These are phyloP conservation scores for Hemerocallis citrina DNA, from an alignment of 106 monocot species.

Conservation along the genomic window DNA sequence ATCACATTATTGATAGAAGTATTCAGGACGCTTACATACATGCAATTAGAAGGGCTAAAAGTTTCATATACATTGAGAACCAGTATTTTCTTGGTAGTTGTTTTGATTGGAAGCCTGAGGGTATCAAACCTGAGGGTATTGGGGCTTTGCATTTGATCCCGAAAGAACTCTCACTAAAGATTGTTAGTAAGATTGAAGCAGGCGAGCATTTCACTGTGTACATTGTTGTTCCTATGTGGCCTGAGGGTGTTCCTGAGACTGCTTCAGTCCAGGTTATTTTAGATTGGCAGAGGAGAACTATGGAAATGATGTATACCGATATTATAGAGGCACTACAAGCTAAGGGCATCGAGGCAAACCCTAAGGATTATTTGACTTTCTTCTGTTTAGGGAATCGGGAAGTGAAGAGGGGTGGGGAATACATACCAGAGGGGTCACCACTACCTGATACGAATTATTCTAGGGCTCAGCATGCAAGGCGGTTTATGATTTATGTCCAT, in stretches of 20 bases:
- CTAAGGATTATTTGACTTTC: slow-evolving; percentile 41
- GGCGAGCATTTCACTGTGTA: slow-evolving; percentile 47
- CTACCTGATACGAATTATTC: slow-evolving; percentile 39
- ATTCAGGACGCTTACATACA: slow-evolving; percentile 49
- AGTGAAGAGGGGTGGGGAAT: slow-evolving; percentile 30
- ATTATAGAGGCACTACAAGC: slow-evolving; percentile 30
- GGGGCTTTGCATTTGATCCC: slow-evolving; percentile 48
- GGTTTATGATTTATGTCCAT: slow-evolving; percentile 48
- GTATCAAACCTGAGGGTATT: slow-evolving; percentile 37
- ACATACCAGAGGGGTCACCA: slow-evolving; percentile 33
- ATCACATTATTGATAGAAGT: slow-evolving; percentile 45
- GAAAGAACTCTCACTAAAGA: slow-evolving; percentile 41
- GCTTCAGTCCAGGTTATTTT: slow-evolving; percentile 46
- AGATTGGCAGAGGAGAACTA: slow-evolving; percentile 48
- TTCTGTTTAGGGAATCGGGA: slow-evolving; percentile 48
- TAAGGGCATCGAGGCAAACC: slow-evolving; percentile 35
- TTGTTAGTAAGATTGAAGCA: slow-evolving; percentile 56
- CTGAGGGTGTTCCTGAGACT: slow-evolving; percentile 42
- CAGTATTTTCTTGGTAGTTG: slow-evolving; percentile 50
- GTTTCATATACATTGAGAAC: slow-evolving; percentile 45
- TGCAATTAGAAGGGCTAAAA: slow-evolving; percentile 43
- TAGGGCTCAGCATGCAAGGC: slow-evolving; percentile 32
- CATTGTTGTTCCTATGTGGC: slow-evolving; percentile 50
- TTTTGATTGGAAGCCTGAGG: slow-evolving; percentile 34
- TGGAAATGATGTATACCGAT: slow-evolving; percentile 56